Conservation (phyloP, 2,329 filamentous ascomycete genomes). For the Alternaria rosae region DNA sequence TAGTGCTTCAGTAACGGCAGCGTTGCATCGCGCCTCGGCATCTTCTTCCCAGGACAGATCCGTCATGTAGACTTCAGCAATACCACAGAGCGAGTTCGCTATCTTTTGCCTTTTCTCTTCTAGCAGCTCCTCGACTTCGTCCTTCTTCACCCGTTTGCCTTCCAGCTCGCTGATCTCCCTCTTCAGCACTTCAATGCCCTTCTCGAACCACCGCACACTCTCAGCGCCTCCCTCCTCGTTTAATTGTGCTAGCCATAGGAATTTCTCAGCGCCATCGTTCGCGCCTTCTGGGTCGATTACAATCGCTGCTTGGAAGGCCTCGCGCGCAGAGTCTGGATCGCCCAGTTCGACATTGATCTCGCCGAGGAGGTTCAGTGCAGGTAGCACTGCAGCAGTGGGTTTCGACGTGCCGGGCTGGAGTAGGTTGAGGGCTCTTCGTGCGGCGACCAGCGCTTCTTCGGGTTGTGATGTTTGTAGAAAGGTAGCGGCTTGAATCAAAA, state of each 20-base stretch:
- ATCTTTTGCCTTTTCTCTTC: conserved; percentile 82
- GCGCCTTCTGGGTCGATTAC: conserved; percentile 81
- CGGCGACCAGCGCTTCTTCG: conserved; percentile 63
- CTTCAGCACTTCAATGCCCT: conserved; percentile 75
- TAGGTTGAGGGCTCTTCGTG: conserved; percentile 61
- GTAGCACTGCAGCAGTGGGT: conserved; percentile 60
- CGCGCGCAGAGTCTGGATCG: conserved; percentile 76
- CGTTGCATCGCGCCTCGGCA: conserved; percentile 87
- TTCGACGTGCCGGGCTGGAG: conserved; percentile 51
- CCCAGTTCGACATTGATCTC: conserved; percentile 85
- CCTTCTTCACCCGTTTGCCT: conserved; percentile 47
- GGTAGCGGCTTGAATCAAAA: conserved; percentile 64
- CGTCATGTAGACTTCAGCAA: conserved; percentile 98
- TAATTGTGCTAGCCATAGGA: conserved; percentile 91
- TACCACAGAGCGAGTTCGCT: conserved; percentile 89
- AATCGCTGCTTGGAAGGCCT: conserved; percentile 76
- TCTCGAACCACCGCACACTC: conserved; percentile 68
- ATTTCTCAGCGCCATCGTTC: conserved; percentile 88
- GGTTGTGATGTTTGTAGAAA: conserved; percentile 66
- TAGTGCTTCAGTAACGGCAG: conserved; percentile 87
- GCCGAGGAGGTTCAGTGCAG: conserved; percentile 77
- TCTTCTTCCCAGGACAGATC: conserved; percentile 91
- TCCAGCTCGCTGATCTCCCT: conserved; percentile 72
- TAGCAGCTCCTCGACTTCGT: conserved; percentile 45
- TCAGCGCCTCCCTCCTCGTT: conserved; percentile 69